Evolutionary conservation across 768 basidiomycete species (phyloP), one percentile per base, ranked within the genome.

Genomic region (Candolleomyces aberdarensis): DNA sequence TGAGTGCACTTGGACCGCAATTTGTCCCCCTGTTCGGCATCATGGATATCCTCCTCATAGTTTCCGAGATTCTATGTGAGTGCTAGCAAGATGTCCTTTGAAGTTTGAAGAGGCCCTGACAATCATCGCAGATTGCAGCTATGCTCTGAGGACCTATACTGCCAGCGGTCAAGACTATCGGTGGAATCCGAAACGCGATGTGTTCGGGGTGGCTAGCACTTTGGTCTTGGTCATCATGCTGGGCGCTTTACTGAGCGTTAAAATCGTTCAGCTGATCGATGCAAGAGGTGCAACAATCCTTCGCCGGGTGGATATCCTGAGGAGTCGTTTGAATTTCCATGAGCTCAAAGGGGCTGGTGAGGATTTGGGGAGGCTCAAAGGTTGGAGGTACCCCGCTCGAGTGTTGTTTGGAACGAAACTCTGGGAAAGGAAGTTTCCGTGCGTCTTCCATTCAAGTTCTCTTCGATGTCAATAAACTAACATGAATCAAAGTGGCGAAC

Each of bases 181-280:
- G 7, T 64, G 77, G 0, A 71, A 78, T 1, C 57, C 74, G 0
- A 46, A 6, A 46, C 44, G 9, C 19, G 1, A 11, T 46, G 44
- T 46, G 17, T 7, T 17, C 9, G 15, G 8, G 19, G 44, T 46
- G 1, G 1, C 13, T 6, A 7, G 9, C 15, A 20, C 6, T 2
- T 46, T 3, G 44, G 44, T 46, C 15, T 46, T 46, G 44, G 19
- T 20, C 44, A 17, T 46, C 5, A 46, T 17, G 17, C 44, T 46
- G 1, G 44, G 8, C 44, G 19, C 17, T 17, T 20, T 46, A 6
- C 14, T 46, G 17, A 7, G 6, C 44, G 7, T 46, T 9, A 46
- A 46, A 14, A 17, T 9, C 9, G 17, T 17, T 20, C 44, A 46
- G 19, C 9, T 46, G 15, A 46, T 46, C 44, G 44, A 20, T 17